phyloP scores from a whole-genome alignment of 441 rosid genomes.

The Codiaeum variegatum region DNA sequence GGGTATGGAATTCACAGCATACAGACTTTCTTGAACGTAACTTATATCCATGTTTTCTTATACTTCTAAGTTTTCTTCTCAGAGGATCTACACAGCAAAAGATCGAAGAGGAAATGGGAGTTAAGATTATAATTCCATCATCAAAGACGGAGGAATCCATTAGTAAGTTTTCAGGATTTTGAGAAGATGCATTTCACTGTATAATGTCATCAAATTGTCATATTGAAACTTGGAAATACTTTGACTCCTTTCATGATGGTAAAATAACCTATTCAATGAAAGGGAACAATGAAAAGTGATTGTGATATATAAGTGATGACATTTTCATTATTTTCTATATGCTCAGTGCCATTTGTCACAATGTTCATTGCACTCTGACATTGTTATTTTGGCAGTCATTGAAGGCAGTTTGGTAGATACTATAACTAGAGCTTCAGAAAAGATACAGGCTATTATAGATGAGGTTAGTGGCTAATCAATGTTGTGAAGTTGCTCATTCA shows the following conservation, averaged over 20 bases:
- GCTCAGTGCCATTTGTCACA: slow-evolving; percentile 6
- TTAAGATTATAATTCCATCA: slow-evolving; percentile 59
- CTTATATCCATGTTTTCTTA: slow-evolving; percentile 19
- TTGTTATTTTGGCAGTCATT: slow-evolving; percentile 46
- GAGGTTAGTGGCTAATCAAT: slow-evolving; percentile 45
- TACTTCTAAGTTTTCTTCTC: slow-evolving; percentile 23
- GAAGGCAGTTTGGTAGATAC: slow-evolving; percentile 61
- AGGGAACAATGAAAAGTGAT: too few relatives aligned
- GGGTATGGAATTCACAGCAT: slow-evolving; percentile 44
- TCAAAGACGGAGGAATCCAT: slow-evolving; percentile 63
- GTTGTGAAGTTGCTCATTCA: neutral
- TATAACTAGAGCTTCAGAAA: slow-evolving; percentile 63
- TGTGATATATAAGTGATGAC: too few relatives aligned
- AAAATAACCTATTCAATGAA: too few relatives aligned
- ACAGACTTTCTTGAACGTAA: slow-evolving; percentile 12
- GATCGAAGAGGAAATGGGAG: slow-evolving; percentile 75
- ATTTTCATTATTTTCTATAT: neutral
- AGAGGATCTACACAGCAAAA: slow-evolving; percentile 63
- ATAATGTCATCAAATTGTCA: neutral
- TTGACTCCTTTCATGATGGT: neutral
- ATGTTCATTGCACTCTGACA: slow-evolving; percentile 7
- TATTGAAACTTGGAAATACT: neutral
- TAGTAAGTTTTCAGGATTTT: slow-evolving; percentile 38
- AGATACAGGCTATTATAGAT: slow-evolving; percentile 49
- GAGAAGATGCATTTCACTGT: neutral